Conservation (phyloP, 1,284 basidiomycete species). For the Ganoderma multipileum region DNA sequence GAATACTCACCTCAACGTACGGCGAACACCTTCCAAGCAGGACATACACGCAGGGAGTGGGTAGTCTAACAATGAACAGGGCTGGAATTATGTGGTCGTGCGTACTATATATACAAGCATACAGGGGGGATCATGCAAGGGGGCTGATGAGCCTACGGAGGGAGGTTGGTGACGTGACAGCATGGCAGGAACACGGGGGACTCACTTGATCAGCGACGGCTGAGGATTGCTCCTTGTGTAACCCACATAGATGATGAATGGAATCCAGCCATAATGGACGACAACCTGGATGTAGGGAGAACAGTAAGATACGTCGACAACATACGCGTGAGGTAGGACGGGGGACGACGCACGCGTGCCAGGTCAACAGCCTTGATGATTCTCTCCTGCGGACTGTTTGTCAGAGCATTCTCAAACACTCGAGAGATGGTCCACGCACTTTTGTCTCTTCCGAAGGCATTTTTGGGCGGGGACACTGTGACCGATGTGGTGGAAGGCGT, state of each 20-base stretch:
- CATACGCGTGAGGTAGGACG: conserved; percentile 8
- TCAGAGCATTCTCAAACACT: background rate
- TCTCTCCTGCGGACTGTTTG: conserved; percentile 62
- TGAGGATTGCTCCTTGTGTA: conserved; percentile 90
- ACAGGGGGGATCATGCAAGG: conserved; percentile 65
- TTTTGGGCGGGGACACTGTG: conserved; percentile 38
- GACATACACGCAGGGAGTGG: background rate
- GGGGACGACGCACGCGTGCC: conserved; percentile 69
- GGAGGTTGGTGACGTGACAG: conserved; percentile 20
- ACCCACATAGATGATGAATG: conserved; percentile 92
- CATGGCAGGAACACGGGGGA: conserved; percentile 29
- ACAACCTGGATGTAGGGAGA: conserved; percentile 63
- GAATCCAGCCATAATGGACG: conserved; percentile 93
- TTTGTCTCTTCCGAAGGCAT: conserved; percentile 91
- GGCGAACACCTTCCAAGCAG: background rate
- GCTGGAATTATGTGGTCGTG: conserved; percentile 29
- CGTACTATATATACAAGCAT: conserved; percentile 35
- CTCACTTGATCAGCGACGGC: conserved; percentile 93
- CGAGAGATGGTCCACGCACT: conserved; percentile 44
- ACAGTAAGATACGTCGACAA: conserved; percentile 7
- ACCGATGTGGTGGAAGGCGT: conserved; percentile 36
- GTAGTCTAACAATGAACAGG: conserved; percentile 24
- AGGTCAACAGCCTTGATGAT: conserved; percentile 81
- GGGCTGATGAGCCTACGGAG: conserved; percentile 84
- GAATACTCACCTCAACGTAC: conserved; percentile 8